These are phyloP conservation scores for Hypoxylon sp. DNA, from an alignment of 2,329 filamentous ascomycete species.

Conservation along the genomic window DNA sequence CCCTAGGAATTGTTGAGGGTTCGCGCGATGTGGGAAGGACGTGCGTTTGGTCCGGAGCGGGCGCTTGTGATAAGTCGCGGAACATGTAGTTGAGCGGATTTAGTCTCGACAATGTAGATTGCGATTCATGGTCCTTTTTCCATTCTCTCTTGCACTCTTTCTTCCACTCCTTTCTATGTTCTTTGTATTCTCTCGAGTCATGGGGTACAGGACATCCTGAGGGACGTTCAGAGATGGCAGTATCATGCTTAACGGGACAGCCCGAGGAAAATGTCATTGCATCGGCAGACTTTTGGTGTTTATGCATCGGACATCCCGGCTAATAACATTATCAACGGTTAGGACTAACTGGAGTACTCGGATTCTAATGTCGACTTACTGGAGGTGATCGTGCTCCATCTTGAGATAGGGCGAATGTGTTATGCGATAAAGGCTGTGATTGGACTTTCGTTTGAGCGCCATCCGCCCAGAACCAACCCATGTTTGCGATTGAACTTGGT, in stretches of 20 bases:
- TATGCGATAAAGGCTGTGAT: constrained; percentile 49
- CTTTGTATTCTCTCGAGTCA: constrained; percentile 50
- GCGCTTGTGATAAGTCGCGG: constrained; percentile 83
- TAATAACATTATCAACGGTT: constrained; percentile 51
- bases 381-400: constrained; percentile 57
- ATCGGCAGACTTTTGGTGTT: constrained; percentile 63
- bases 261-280: constrained; percentile 58
- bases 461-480: constrained; percentile 78
- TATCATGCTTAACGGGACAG: constrained; percentile 54
- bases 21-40: constrained; percentile 86
- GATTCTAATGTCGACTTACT: constrained; percentile 53
- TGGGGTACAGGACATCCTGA: constrained; percentile 66
- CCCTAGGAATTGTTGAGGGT: constrained; percentile 90
- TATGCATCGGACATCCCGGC: constrained; percentile 72
- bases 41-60: constrained; percentile 79
- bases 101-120: constrained; percentile 69
- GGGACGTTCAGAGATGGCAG: constrained; percentile 48
- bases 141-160: constrained; percentile 50
- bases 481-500: constrained; percentile 49
- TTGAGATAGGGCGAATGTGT: constrained; percentile 39
- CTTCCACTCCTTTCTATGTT: constrained; percentile 37
- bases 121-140: constrained; percentile 52
- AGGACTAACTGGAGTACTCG: background rate
- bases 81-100: constrained; percentile 97
- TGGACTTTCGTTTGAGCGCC: constrained; percentile 53